Percentiles rank a stretch among this genome's conserved stretches.
phyloP scores from a whole-genome alignment of 345 rosid species.

The Trapa bicornis region DNA sequence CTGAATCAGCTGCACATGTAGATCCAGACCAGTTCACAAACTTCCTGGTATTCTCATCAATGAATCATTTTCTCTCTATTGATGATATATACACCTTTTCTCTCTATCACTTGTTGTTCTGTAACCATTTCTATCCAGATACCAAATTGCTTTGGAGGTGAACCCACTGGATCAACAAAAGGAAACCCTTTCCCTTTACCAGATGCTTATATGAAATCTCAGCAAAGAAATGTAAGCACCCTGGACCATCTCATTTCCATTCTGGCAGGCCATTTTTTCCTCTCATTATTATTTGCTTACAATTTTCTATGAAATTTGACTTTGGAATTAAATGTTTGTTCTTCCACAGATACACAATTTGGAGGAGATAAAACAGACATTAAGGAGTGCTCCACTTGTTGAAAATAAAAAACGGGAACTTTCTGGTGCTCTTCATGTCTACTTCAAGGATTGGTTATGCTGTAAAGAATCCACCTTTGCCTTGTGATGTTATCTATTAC shows the following conservation, averaged over 20 bases:
- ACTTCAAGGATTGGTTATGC: constrained; percentile 95
- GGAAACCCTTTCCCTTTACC: constrained; percentile 84
- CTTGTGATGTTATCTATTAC: not conserved
- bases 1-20: constrained; percentile 65
- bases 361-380: constrained; percentile 54
- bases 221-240: constrained; percentile 65
- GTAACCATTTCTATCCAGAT: constrained; percentile 38
- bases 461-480: constrained; percentile 47
- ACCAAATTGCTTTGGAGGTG: constrained; percentile 84
- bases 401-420: constrained; percentile 81
- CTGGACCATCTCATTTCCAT: constrained; percentile 10
- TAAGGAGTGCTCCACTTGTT: constrained; percentile 73
- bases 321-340: too few relatives aligned
- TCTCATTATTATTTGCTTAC: not conserved
- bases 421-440: constrained; percentile 74
- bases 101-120: not conserved
- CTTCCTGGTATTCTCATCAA: constrained; percentile 51
- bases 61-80: not conserved
- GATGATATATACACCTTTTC: not conserved
- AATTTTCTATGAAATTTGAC: not conserved
- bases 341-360: constrained; percentile 53
- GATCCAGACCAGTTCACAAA: constrained; percentile 91
- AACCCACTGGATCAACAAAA: constrained; percentile 55
- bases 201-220: constrained; percentile 52
- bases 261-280: constrained; percentile 3